Conservation (phyloP, 441 rosid genomes). For the Corymbia citriodora region DNA sequence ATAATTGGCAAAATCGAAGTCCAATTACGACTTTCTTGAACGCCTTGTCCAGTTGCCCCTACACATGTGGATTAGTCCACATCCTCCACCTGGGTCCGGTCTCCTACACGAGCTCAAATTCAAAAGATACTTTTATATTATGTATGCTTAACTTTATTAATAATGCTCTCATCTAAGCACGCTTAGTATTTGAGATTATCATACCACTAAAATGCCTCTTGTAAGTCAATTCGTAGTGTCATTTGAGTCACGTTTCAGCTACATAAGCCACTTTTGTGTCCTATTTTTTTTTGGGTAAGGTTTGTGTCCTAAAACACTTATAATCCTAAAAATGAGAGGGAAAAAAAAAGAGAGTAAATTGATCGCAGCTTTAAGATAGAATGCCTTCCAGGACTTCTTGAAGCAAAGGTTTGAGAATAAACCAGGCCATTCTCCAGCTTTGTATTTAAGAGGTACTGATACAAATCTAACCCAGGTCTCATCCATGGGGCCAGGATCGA, state of each 20-base stretch:
- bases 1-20: too few species aligned
- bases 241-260: not conserved
- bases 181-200: not conserved
- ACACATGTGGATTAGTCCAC: not conserved
- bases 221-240: not conserved
- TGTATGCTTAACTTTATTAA: not conserved
- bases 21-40: not conserved
- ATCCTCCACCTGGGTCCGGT: accelerated
- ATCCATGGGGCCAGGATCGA: not conserved
- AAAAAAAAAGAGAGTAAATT: not conserved
- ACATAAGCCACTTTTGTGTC: not conserved
- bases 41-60: too few species aligned
- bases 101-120: not conserved
- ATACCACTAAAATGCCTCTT: not conserved
- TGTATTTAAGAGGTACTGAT: not conserved
- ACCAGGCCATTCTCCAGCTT: not conserved
- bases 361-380: not conserved
- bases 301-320: not conserved
- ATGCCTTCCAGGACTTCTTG: not conserved
- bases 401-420: not conserved
- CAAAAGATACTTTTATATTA: too few species aligned
- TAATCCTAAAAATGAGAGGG: not conserved
- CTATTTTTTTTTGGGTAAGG: too few species aligned
- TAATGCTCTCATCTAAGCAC: not conserved
- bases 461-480: not conserved